These are phyloP conservation scores for Atkinsonella hypoxylon DNA, from an alignment of 2,329 filamentous ascomycete genomes.

Conservation along the genomic window DNA sequence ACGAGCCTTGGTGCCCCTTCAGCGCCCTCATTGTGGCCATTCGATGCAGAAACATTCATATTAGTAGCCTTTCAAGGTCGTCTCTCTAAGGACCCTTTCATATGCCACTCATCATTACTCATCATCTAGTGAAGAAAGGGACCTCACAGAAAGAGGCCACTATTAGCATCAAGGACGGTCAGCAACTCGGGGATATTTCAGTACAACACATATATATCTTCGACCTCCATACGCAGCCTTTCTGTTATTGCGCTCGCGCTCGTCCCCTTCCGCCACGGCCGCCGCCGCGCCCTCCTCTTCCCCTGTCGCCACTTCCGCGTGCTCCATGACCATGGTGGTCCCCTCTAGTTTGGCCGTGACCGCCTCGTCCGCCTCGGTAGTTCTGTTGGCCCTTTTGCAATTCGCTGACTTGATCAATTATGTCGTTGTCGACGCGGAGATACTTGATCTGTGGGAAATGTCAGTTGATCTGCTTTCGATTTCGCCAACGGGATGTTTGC, in stretches of 20 bases:
- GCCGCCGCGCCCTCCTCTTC: constrained; percentile 26
- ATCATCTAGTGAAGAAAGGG: too few relatives aligned
- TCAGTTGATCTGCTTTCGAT: neutral
- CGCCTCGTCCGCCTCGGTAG: constrained; percentile 54
- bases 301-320: constrained; percentile 32
- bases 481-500: neutral
- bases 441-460: constrained; percentile 72
- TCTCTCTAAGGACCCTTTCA: too few relatives aligned
- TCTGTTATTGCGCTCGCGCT: constrained; percentile 17
- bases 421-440: constrained; percentile 88
- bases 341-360: constrained; percentile 44
- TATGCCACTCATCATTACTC: too few relatives aligned
- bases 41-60: too few relatives aligned
- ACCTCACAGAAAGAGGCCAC: too few relatives aligned
- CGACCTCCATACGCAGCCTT: neutral
- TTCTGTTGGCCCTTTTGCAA: constrained; percentile 64
- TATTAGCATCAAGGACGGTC: too few relatives aligned
- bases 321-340: constrained; percentile 43
- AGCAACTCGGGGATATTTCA: neutral
- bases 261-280: constrained; percentile 24
- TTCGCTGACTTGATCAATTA: constrained; percentile 88
- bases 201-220: neutral
- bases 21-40: too few relatives aligned
- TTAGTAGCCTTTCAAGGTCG: too few relatives aligned
- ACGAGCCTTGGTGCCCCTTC: too few relatives aligned